A percentile compares a stretch with the other conserved stretches of the same genome.
Evolutionary conservation across 2,329 filamentous ascomycete species (phyloP).

Genomic region (Colletotrichum sidae): DNA sequence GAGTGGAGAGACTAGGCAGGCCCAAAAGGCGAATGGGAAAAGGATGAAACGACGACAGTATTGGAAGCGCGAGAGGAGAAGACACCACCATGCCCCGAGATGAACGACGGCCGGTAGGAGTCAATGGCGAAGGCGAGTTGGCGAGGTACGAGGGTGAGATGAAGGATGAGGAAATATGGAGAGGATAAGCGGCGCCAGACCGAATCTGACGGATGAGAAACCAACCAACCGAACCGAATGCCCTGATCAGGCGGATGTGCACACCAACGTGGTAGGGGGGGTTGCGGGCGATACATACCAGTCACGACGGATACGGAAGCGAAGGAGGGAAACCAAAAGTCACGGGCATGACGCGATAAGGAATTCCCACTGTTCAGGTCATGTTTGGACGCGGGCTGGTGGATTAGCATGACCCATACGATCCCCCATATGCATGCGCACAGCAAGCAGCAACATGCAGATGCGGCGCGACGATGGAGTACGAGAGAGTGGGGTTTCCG

Average conservation of each 20-base stretch:
- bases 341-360: slow-evolving; percentile 27
- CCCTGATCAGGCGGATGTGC: slow-evolving; percentile 30
- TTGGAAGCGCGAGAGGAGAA: slow-evolving; percentile 2
- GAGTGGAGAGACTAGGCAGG: slow-evolving; percentile 1
- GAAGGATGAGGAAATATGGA: slow-evolving; percentile 23
- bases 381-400: background rate
- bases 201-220: slow-evolving; percentile 26
- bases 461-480: slow-evolving; percentile 7
- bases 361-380: slow-evolving; percentile 16
- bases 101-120: slow-evolving; percentile 4
- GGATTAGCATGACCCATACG: background rate
- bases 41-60: slow-evolving; percentile 4
- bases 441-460: slow-evolving; percentile 17
- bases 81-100: slow-evolving; percentile 1
- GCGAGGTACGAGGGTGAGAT: slow-evolving; percentile 22
- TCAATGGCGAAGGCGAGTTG: background rate
- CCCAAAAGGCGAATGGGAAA: background rate
- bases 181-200: slow-evolving; percentile 23
- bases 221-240: slow-evolving; percentile 31
- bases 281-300: background rate
- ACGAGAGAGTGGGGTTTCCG: slow-evolving; percentile 1
- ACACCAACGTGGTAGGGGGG: background rate
- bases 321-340: slow-evolving; percentile 4
- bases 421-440: slow-evolving; percentile 13
- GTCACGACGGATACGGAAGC: slow-evolving; percentile 17